Evolutionary conservation across 1,139 yeast genomes (phyloP).

Genomic region (Kodamaea sp.): DNA sequence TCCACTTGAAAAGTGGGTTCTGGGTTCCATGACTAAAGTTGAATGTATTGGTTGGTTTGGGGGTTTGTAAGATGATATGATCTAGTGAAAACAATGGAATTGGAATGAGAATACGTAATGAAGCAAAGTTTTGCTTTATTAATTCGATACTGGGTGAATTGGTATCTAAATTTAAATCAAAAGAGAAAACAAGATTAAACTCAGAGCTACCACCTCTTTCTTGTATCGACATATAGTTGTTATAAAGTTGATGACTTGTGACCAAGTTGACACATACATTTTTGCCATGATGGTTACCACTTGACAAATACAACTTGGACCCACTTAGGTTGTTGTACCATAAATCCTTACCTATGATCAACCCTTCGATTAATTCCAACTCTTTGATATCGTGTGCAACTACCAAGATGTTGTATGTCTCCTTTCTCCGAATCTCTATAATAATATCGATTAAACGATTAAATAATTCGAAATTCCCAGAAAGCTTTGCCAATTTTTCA

Average conservation of each 20-base stretch:
- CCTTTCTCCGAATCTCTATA: conserved; percentile 11
- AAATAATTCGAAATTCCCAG: conserved; percentile 57
- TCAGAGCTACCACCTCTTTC: conserved; percentile 20
- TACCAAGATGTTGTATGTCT: conserved; percentile 38
- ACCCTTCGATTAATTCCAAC: conserved; percentile 65
- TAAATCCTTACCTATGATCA: conserved; percentile 57
- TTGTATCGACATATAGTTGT: conserved; percentile 28
- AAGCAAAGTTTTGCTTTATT: conserved; percentile 18
- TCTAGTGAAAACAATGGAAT: conserved; percentile 37
- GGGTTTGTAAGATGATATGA: conserved; percentile 27
- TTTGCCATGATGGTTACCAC: conserved; percentile 12
- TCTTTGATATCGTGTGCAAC: conserved; percentile 63
- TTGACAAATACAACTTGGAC: conserved; percentile 51
- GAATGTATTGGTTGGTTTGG: conserved; percentile 23
- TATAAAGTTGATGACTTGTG: conserved; percentile 40
- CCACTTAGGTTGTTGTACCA: conserved; percentile 61
- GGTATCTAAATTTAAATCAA: conserved; percentile 51
- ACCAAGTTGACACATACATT: conserved; percentile 27
- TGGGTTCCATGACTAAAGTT: conserved; percentile 18
- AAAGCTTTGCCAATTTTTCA: conserved; percentile 47
- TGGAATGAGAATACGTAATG: conserved; percentile 39
- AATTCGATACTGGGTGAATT: conserved; percentile 39
- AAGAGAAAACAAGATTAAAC: conserved; percentile 52
- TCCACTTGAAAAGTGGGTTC: conserved; percentile 30
- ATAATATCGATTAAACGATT: conserved; percentile 46